Conservation (phyloP, 306 rosid genomes). For the Lablab purpureus region DNA sequence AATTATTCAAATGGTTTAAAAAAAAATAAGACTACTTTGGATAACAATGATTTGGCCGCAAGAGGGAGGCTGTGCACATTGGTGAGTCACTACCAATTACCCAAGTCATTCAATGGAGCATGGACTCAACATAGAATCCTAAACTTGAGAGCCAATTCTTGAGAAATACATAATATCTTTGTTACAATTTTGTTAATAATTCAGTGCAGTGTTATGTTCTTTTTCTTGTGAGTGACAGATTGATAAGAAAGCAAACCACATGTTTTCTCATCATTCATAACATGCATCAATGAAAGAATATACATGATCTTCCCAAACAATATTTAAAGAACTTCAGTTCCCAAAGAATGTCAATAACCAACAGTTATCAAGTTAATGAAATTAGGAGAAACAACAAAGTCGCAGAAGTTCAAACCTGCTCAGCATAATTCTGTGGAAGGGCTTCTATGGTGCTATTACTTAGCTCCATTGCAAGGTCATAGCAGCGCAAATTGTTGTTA, state of each 20-base stretch:
- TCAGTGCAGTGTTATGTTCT: neutral
- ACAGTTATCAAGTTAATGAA: constrained; percentile 36
- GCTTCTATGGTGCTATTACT: constrained; percentile 92
- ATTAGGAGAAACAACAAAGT: constrained; percentile 42
- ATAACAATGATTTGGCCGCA: neutral
- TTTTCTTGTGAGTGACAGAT: neutral
- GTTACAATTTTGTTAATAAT: neutral
- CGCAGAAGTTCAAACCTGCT: constrained; percentile 72
- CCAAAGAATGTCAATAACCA: constrained; percentile 26
- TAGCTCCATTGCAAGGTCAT: constrained; percentile 96
- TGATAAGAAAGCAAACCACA: neutral
- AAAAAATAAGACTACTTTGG: neutral
- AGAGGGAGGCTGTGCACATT: neutral
- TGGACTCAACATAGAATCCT: constrained; percentile 2
- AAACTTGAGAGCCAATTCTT: neutral
- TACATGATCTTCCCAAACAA: constrained; percentile 1
- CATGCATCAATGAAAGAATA: constrained; percentile 10
- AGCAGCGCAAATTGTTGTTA: constrained; percentile 97
- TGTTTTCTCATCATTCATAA: constrained; percentile 11
- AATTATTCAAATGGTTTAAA: neutral
- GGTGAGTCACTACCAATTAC: neutral
- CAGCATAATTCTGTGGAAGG: constrained; percentile 90
- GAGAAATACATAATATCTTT: neutral
- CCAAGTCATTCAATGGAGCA: neutral
- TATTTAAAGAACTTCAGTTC: constrained; percentile 16